Evolutionary conservation across 2,329 filamentous ascomycete species (phyloP).

Genomic region (Trichoderma aggressivum): DNA sequence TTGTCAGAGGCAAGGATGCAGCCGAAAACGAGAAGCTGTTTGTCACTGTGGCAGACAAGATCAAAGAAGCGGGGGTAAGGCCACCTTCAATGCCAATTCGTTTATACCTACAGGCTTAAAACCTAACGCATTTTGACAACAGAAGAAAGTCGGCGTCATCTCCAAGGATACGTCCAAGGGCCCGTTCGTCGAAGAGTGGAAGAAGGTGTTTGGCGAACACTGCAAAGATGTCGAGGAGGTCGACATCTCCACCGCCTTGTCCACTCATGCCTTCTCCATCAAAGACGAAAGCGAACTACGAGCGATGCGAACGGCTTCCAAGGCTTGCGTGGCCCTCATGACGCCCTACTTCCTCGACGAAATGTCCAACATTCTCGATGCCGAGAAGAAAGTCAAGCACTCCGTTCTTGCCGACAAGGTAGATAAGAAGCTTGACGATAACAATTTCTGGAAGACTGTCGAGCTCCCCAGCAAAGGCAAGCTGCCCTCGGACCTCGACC

Average conservation of each 20-base stretch:
- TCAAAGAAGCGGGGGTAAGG: slow-evolving; percentile 81
- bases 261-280: slow-evolving; percentile 77
- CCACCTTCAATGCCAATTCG: slow-evolving; percentile 24
- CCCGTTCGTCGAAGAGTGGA: slow-evolving; percentile 96
- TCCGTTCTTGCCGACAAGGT: slow-evolving; percentile 82
- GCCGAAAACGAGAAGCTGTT: slow-evolving; percentile 91
- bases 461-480: slow-evolving; percentile 68
- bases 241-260: slow-evolving; percentile 79
- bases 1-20: slow-evolving; percentile 87
- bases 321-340: slow-evolving; percentile 91
- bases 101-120: background rate
- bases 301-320: slow-evolving; percentile 88
- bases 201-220: slow-evolving; percentile 71
- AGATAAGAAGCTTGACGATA: slow-evolving; percentile 85
- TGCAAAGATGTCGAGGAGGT: slow-evolving; percentile 86
- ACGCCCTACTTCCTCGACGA: slow-evolving; percentile 96
- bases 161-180: slow-evolving; percentile 78
- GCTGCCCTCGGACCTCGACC: slow-evolving; percentile 82
- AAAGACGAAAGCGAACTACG: slow-evolving; percentile 95
- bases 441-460: slow-evolving; percentile 86
- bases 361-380: slow-evolving; percentile 93
- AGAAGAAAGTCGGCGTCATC: slow-evolving; percentile 88
- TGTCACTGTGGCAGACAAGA: slow-evolving; percentile 74
- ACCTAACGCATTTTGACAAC: slow-evolving; percentile 19
- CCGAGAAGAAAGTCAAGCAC: slow-evolving; percentile 96